These are phyloP conservation scores for Magnaporthiopsis poae DNA, from an alignment of 2,329 filamentous ascomycete genomes.

Conservation along the genomic window DNA sequence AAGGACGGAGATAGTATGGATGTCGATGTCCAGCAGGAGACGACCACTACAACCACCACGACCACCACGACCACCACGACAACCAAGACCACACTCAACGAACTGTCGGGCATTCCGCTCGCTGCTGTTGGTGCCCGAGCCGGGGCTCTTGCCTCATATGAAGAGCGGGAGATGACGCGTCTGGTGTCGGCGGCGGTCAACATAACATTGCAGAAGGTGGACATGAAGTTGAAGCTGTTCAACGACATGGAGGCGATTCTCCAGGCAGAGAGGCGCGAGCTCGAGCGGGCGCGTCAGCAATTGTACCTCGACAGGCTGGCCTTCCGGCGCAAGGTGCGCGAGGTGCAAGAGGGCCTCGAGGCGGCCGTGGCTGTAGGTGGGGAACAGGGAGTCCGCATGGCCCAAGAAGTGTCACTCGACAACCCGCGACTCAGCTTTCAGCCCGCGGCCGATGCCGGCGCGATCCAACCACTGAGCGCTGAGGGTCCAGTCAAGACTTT, in stretches of 20 bases:
- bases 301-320: conserved; percentile 84
- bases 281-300: conserved; percentile 84
- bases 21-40: conserved; percentile 39
- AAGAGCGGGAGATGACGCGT: conserved; percentile 92
- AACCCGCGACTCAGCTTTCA: conserved; percentile 44
- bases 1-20: conserved; percentile 54
- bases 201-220: conserved; percentile 86
- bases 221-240: conserved; percentile 92
- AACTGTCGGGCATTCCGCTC: conserved; percentile 68
- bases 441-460: conserved; percentile 29
- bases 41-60: conserved; percentile 33
- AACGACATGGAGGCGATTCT: conserved; percentile 89
- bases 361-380: conserved; percentile 32
- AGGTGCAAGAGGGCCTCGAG: conserved; percentile 68
- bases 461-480: conserved; percentile 45
- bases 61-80: conserved; percentile 42
- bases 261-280: conserved; percentile 81
- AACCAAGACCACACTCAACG: conserved; percentile 34
- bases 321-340: conserved; percentile 77
- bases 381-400: conserved; percentile 39
- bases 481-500: conserved; percentile 48
- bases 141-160: conserved; percentile 81
- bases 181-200: conserved; percentile 89
- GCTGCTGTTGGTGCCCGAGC: conserved; percentile 78
- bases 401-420: conserved; percentile 36